Base-by-base conservation (phyloP, 306 rosid genomes). In the Vigna reflexopilosa region DNA sequence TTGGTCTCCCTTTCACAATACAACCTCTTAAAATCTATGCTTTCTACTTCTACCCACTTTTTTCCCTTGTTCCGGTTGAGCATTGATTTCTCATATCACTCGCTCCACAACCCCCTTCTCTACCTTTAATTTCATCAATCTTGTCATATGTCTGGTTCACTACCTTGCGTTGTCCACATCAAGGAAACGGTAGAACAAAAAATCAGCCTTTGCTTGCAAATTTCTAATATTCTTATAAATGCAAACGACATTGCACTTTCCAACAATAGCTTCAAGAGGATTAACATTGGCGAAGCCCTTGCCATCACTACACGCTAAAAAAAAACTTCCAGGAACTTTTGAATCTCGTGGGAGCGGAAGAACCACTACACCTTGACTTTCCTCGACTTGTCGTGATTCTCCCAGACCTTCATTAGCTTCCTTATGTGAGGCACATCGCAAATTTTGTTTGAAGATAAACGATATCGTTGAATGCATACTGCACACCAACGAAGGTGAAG, bases 331-430 rank as follows among this genome's bases (percentile, higher is more conserved):
- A 87, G 55, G 83, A 70, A 90, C 17, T 73, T 78, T 0, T 6
- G 81, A 77, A 91, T 88, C 82, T 94, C 96, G 7, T 66, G n/a
- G 6, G 91, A 91, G 15, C 84, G 93, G 56, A 92, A 90, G 58
- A 90, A 92, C 98, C 98, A 92, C 6, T 89, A 82, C 68, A 92
- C 76, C 80, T 90, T 89, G 20, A 92, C 88, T 76, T 84, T 90
- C 87, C 70, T 89, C 3, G 77, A 7, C 80, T 82, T 88, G 17
- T 90, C 87, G 22, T 57, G 45, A 59, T 62, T 76, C 83, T 89
- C 90, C 96, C 93, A 89, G 9, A 94, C 86, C 86, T 92, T 90
- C n/a, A 90, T 79, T 70, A 94, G 79, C 69, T 85, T 92, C 1
- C 96, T 96, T 17, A 92, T 77, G 62, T 69, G 76, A 15, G 94